These are phyloP conservation scores for Auriscalpium microsporum DNA, from an alignment of 768 basidiomycete genomes.

Conservation along the genomic window DNA sequence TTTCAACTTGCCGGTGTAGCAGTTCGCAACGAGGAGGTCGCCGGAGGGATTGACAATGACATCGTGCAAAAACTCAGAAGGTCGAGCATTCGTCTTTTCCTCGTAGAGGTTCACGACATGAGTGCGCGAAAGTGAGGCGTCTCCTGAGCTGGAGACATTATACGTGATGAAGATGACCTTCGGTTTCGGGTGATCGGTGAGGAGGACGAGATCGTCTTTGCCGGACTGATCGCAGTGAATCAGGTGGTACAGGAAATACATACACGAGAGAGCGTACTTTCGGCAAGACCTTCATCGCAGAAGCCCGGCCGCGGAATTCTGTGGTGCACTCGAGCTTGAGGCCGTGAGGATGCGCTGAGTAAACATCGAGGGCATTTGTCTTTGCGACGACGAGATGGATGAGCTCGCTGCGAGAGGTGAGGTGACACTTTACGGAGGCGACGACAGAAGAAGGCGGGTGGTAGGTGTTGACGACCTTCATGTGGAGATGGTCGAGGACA, in stretches of 20 bases:
- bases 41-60: constrained; percentile 60
- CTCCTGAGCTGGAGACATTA: constrained; percentile 24
- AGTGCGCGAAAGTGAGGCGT: constrained; percentile 29
- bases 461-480: constrained; percentile 66
- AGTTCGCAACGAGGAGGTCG: constrained; percentile 49
- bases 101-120: constrained; percentile 49
- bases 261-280: constrained; percentile 33
- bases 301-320: constrained; percentile 64
- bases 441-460: constrained; percentile 68
- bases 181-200: constrained; percentile 73
- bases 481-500: constrained; percentile 11
- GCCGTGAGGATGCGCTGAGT: constrained; percentile 52
- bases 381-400: constrained; percentile 68
- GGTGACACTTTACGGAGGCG: constrained; percentile 57
- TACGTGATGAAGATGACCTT: constrained; percentile 59
- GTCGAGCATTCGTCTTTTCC: constrained; percentile 34
- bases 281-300: constrained; percentile 46
- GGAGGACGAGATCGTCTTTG: constrained; percentile 47
- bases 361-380: constrained; percentile 57
- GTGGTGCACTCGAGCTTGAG: constrained; percentile 49
- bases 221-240: constrained; percentile 1
- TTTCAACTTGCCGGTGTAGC: constrained; percentile 65
- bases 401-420: constrained; percentile 38
- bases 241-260: constrained; percentile 3
- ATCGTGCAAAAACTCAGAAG: constrained; percentile 65